Evolutionary conservation across 768 basidiomycete species (phyloP), one percentile per base, ranked within the genome.

Genomic region (Pisolithus orientalis): DNA sequence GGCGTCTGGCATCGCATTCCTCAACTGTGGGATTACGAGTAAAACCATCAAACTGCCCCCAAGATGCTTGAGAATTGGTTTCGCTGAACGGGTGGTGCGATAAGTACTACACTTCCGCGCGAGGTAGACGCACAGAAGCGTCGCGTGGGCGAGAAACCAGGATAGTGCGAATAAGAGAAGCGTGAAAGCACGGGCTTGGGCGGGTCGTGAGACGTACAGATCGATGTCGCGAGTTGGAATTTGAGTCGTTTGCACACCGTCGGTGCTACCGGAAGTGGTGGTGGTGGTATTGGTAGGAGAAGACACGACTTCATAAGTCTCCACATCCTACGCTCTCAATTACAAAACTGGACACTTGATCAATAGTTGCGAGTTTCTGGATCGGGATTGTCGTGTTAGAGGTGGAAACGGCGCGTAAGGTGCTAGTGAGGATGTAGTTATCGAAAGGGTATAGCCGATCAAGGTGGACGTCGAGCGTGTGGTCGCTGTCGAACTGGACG

Each of bases 381-480:
- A 82, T 76, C 3, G 75, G 72, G 11, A 78, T 44, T 3, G 71
- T 67, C 31, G 61, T 40, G 56, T 77, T 65, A 13, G 56, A 68
- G 37, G 66, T 56, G 2, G 67, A 64, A 24, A 69, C 57, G 4
- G 72, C 75, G 1, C 75, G 72, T n/a, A 82, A 51, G 31, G 76
- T 78, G 61, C 69, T 79, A 10, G 76, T 68, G 21, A 82, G 70
- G 29, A 67, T 52, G 59, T 83, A 83, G 0, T 70, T 74, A 60
- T 83, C 81, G 62, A 82, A 83, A 1, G 81, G 81, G 57, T 82
- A 83, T 9, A 80, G 59, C 9, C 70, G 75, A 11, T 77, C 76
- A 62, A 76, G 64, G 53, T 79, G 78, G 10, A 80, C 78, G 53
- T 83, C 79, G 25, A 82, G 71, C 34, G 75, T 73, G 59, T 82